These are phyloP conservation scores for Trametes pubescens DNA, from an alignment of 1,284 basidiomycete genomes.

Conservation along the genomic window DNA sequence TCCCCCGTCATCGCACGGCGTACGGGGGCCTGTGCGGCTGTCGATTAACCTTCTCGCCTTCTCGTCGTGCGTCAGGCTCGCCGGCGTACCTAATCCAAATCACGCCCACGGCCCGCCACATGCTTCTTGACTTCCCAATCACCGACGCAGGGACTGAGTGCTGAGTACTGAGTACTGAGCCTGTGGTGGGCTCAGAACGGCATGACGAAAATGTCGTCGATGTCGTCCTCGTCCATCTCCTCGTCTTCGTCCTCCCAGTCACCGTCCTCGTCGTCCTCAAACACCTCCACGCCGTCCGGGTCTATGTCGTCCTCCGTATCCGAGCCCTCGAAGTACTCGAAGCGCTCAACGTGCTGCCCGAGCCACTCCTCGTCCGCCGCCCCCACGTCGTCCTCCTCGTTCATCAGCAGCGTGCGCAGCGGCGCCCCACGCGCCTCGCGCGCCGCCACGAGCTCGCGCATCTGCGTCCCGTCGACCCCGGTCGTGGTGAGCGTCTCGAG, in stretches of 20 bases:
- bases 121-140: no score
- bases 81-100: no score
- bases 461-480: conserved; percentile 48
- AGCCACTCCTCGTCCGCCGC: conserved; percentile 35
- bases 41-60: no score
- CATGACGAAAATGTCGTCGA: conserved; percentile 20
- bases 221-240: conserved; percentile 23
- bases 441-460: conserved; percentile 54
- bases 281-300: conserved; percentile 24
- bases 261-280: conserved; percentile 33
- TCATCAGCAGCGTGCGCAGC: conserved; percentile 54
- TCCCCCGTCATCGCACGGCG: neutral
- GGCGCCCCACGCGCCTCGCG: conserved; percentile 53
- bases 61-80: no score
- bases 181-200: conserved; percentile 11
- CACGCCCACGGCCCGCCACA: no score
- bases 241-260: conserved; percentile 25
- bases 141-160: no score
- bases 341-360: conserved; percentile 31
- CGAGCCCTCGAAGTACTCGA: conserved; percentile 37
- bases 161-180: no score
- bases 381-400: conserved; percentile 34
- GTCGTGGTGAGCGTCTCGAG: conserved; percentile 55
- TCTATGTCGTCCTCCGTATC: conserved; percentile 39
- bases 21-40: neutral